Evolutionary conservation across 371 early-diverging fungal species (phyloP), one percentile per base, ranked within the genome.

Genomic region (Apophysomyces elegans): DNA sequence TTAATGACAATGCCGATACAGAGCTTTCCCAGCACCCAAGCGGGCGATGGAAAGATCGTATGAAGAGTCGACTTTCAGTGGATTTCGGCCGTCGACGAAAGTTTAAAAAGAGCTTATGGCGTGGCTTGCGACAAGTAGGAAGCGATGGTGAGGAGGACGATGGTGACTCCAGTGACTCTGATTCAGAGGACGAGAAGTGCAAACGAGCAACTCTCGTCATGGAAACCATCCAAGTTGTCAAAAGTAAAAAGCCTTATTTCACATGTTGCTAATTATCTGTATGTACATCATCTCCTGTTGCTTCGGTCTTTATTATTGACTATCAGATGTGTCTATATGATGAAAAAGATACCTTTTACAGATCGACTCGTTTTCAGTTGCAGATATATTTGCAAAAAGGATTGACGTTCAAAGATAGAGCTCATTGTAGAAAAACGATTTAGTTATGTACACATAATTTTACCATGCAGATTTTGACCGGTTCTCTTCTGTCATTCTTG

Each of bases 191-290:
- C 5, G 38, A 62, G 7, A 18, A 32, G 18, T 60, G 59, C 50
- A 67, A 68, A 37, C 68, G 68, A 12, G 72, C 65, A 9, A 64
- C 65, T 2, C 46, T 72, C 18, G 63, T 72, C 12, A 72, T 72
- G 72, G 72, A 72, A 37, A 67, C 65, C 21, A 65, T 72, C 37
- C 50, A 72, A 56, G 62, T 65, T 0, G 72, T 72, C 45, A 72
- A 72, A 59, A 72, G 68, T 62, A 56, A 50, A 50, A 41, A 43
- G 50, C 71, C 72, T 47, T 72, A 72, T 47, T 72, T 72, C 54
- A 72, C 72, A 8, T 72, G 72, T 39, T 72, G 72, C 56, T 72
- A 67, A 58, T 32, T 50, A 45, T 50, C 54, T 50, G 9, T 21
- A 50, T 21, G 11, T 21, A n/a, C 21, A 50, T 50, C 16, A 50